Percentiles rank a stretch among this genome's conserved stretches.
Evolutionary conservation across 805 yeast genomes (phyloP).

Genomic region (Kodamaea kaohsiungensis): DNA sequence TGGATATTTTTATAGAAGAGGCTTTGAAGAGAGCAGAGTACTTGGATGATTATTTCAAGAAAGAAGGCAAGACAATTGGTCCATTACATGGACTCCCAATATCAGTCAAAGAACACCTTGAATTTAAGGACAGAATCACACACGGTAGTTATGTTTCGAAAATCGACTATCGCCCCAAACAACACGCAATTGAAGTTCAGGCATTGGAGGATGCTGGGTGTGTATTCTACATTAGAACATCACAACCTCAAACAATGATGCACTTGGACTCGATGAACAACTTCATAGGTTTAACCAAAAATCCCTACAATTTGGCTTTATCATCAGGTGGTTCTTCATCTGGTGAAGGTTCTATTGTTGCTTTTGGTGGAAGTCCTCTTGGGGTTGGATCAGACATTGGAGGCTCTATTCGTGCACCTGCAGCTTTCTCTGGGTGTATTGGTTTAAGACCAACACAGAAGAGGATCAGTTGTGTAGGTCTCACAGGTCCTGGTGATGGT

Average conservation of each 20-base stretch:
- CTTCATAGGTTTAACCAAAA: slow-evolving; percentile 58
- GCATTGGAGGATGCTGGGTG: slow-evolving; percentile 52
- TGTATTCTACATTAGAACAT: slow-evolving; percentile 62
- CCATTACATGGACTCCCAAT: slow-evolving; percentile 69
- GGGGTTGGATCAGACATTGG: slow-evolving; percentile 75
- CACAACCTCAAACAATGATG: slow-evolving; percentile 70
- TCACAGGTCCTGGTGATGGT: slow-evolving; percentile 58
- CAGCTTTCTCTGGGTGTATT: slow-evolving; percentile 59
- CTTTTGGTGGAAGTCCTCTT: slow-evolving; percentile 58
- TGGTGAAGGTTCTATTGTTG: slow-evolving; percentile 68
- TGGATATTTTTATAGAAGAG: slow-evolving; percentile 61
- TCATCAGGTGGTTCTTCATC: slow-evolving; percentile 75
- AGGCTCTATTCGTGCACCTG: slow-evolving; percentile 68
- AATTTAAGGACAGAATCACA: slow-evolving; percentile 52
- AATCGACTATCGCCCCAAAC: slow-evolving; percentile 47
- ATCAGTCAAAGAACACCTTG: slow-evolving; percentile 64
- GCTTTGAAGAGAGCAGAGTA: slow-evolving; percentile 57
- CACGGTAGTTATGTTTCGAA: slow-evolving; percentile 60
- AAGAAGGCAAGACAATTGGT: slow-evolving; percentile 52
- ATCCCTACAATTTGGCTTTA: slow-evolving; percentile 55
- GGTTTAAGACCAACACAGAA: slow-evolving; percentile 66
- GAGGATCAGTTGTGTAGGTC: slow-evolving; percentile 46
- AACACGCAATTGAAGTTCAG: slow-evolving; percentile 48
- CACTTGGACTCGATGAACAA: slow-evolving; percentile 63
- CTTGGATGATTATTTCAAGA: slow-evolving; percentile 51